A percentile compares a stretch with the other conserved stretches of the same genome.
Evolutionary conservation across 108 stramenopile species (phyloP).

Genomic region (Nannochloropsis oceanica): DNA sequence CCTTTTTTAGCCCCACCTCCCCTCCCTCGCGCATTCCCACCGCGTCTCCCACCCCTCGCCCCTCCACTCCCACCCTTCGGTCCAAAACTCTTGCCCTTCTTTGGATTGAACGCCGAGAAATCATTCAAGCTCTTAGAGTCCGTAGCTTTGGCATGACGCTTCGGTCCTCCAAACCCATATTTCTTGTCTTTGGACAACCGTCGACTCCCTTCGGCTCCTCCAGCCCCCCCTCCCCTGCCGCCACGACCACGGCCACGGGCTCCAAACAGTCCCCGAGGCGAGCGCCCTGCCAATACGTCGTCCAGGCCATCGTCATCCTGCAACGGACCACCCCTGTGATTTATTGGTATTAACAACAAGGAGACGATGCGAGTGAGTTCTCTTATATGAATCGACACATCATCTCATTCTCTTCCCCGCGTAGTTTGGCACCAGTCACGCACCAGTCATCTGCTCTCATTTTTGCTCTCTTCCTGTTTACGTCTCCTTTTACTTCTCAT

Average conservation of each 20-base stretch:
- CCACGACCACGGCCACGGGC: background rate
- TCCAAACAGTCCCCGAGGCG: background rate
- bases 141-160: slow-evolving; percentile 7
- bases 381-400: too few species aligned
- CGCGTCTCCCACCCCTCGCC: background rate
- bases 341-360: background rate
- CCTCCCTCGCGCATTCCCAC: too few species aligned
- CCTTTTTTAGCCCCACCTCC: background rate
- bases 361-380: too few species aligned
- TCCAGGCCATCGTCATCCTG: slow-evolving; percentile 43
- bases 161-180: slow-evolving; percentile 41
- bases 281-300: slow-evolving; percentile 1
- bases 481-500: background rate
- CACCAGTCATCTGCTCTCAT: background rate
- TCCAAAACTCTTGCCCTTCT: slow-evolving; percentile 23
- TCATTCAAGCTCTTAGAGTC: slow-evolving; percentile 30
- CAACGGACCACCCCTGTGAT: background rate
- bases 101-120: slow-evolving; percentile 36
- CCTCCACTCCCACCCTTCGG: background rate
- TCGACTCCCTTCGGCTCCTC: background rate
- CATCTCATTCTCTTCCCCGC: background rate
- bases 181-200: slow-evolving; percentile 37
- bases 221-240: background rate
- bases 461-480: background rate
- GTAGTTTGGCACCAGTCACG: background rate